phyloP scores from a whole-genome alignment of 2,329 filamentous ascomycete genomes.

The Pseudophaeomoniella oleicola region DNA sequence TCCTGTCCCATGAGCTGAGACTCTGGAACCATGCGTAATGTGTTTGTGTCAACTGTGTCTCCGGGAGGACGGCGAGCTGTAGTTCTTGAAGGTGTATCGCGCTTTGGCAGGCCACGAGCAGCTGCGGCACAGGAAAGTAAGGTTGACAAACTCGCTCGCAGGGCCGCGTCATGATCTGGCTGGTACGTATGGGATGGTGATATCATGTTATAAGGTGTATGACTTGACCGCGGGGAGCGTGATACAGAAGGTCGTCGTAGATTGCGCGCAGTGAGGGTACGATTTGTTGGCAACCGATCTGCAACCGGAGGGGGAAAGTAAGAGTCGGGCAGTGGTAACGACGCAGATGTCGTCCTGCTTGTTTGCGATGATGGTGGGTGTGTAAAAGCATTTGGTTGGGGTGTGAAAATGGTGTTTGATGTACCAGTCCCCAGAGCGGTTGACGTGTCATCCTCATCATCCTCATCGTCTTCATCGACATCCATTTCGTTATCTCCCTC shows the following conservation, averaged over 20 bases:
- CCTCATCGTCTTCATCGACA: constrained; percentile 13
- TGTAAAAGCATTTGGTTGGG: constrained; percentile 84
- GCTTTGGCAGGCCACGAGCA: constrained; percentile 64
- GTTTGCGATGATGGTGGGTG: constrained; percentile 53
- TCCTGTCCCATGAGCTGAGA: constrained; percentile 40
- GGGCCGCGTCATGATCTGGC: constrained; percentile 80
- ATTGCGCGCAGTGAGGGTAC: constrained; percentile 13
- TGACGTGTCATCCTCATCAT: constrained; percentile 60
- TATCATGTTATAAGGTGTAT: constrained; percentile 51
- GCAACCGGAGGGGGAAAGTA: constrained; percentile 19
- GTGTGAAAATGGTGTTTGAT: constrained; percentile 49
- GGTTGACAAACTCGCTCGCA: constrained; percentile 87
- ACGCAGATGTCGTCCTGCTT: constrained; percentile 35
- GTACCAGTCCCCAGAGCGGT: constrained; percentile 61
- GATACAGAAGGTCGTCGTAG: constrained; percentile 10
- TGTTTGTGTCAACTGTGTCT: constrained; percentile 11
- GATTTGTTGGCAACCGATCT: constrained; percentile 10
- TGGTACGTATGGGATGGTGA: constrained; percentile 51
- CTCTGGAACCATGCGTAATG: constrained; percentile 45
- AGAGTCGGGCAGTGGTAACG: constrained; percentile 28
- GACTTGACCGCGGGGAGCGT: constrained; percentile 20
- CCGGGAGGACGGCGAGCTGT: constrained; percentile 4
- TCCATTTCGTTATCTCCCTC: constrained; percentile 4
- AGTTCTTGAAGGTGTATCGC: constrained; percentile 1
- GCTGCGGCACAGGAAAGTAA: constrained; percentile 89